Base-by-base conservation (phyloP, 2,329 filamentous ascomycete species). In the Aplosporella prunicola region DNA sequence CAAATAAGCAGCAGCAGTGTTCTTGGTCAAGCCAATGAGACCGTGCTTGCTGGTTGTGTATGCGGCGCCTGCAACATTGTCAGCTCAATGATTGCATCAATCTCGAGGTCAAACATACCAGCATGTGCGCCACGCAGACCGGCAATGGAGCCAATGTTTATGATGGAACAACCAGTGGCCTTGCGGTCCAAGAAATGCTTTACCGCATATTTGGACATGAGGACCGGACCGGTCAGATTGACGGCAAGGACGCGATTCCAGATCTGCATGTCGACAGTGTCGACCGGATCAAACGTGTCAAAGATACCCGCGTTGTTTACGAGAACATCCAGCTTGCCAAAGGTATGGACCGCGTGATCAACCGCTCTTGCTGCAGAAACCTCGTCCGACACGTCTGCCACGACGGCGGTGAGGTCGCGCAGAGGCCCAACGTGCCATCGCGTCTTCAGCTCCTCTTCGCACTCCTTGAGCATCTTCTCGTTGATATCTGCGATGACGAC, bases 281-380 rank as follows among this genome's bases (percentile, higher is more conserved):
- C 73, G 0, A 68, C 68, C 0, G 71, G 66, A 28, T 71, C 66
- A 45, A 77, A 74, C 16, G n/a, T 29, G 48, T 78, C 74, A 59
- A 74, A 70, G 39, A 77, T 61, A 15, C 68, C 74, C 8, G 72
- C 72, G 43, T 72, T 73, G 56, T 76, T 76, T 48, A 77, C 53
- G 5, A 78, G 57, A n/a, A 76, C 58, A 51, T 79, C 74, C 13
- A 74, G 51, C n/a, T 60, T 57, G 18, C 62, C 63, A 43, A 69
- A 72, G 15, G 22, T 27, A 9, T 26, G 31, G 22, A 40, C 20
- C 16, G 25, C 24, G 26, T 40, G 32, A 20, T 40, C 38, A 24
- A 40, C 27, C 4, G 32, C 32, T 4, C 27, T 25, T 4, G 26
- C 32, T 1, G 32, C 31, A 20, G 31, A 32, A 9, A 26, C 31